Evolutionary conservation across 2,329 filamentous ascomycete species (phyloP).

Genomic region (Fusarium miscanthi): DNA sequence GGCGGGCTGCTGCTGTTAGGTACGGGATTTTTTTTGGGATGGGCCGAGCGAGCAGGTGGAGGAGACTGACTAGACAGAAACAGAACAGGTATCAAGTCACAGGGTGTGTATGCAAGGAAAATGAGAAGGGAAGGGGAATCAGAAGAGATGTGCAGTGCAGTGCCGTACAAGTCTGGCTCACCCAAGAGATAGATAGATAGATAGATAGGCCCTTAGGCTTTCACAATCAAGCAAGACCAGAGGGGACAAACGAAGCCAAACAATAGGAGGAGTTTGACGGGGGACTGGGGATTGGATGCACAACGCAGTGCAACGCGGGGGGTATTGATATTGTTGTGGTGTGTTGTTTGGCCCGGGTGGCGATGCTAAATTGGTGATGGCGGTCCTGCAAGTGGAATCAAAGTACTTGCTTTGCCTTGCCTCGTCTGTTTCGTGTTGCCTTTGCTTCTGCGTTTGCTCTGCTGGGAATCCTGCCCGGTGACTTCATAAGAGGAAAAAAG

Average conservation of each 20-base stretch:
- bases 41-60: slow-evolving; percentile 42
- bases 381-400: slow-evolving; percentile 26
- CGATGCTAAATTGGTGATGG: slow-evolving; percentile 26
- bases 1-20: slow-evolving; percentile 34
- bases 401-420: slow-evolving; percentile 30
- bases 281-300: slow-evolving; percentile 23
- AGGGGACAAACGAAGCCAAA: slow-evolving; percentile 41
- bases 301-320: slow-evolving; percentile 28
- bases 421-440: slow-evolving; percentile 18
- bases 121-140: slow-evolving; percentile 5
- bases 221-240: slow-evolving; percentile 21
- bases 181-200: slow-evolving; percentile 5
- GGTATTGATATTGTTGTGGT: slow-evolving; percentile 25
- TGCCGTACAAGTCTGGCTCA: slow-evolving; percentile 18
- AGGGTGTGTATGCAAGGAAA: slow-evolving; percentile 44
- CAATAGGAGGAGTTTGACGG: slow-evolving; percentile 33
- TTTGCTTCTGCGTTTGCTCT: slow-evolving; percentile 27
- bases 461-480: slow-evolving; percentile 27
- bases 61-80: slow-evolving; percentile 24
- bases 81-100: slow-evolving; percentile 21
- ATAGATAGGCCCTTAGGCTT: slow-evolving; percentile 5
- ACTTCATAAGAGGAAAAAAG: slow-evolving; percentile 28
- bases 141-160: slow-evolving; percentile 1
- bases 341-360: slow-evolving; percentile 25
- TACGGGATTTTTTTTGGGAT: slow-evolving; percentile 40